Conservation (phyloP, 2,329 filamentous ascomycete genomes). For the Cladosporium sp. region DNA sequence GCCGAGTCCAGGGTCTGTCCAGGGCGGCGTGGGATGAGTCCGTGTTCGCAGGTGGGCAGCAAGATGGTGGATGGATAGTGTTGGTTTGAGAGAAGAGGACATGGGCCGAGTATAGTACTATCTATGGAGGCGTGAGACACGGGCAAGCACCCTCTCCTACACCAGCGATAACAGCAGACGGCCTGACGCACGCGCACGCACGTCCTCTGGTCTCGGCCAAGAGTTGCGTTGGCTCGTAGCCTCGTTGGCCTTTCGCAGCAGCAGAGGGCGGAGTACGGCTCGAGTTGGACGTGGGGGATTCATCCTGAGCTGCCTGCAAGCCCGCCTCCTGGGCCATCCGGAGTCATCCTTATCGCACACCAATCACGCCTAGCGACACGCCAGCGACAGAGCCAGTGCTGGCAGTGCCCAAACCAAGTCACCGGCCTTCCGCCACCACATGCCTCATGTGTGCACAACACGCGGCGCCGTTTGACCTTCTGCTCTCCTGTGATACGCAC, state of each 20-base stretch:
- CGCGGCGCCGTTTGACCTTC: neutral
- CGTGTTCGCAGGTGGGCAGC: constrained; percentile 4
- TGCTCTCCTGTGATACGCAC: neutral
- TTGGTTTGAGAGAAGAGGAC: neutral
- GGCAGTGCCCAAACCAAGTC: constrained; percentile 1
- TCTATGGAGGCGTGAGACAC: neutral
- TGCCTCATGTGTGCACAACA: neutral
- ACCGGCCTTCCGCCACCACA: constrained; percentile 2
- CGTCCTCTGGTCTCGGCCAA: neutral
- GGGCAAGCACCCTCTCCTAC: neutral
- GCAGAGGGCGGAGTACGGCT: neutral
- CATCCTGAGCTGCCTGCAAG: neutral
- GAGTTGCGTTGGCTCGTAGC: neutral
- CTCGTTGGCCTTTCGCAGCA: too few relatives aligned
- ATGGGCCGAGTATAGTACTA: neutral
- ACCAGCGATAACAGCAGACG: constrained; percentile 1
- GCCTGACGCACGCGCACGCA: constrained; percentile 5
- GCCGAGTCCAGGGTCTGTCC: constrained; percentile 9
- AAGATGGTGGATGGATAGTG: neutral
- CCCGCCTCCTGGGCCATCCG: neutral
- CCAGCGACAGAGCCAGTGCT: neutral
- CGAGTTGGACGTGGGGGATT: constrained; percentile 3
- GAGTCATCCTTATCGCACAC: constrained; percentile 2
- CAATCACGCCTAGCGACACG: neutral
- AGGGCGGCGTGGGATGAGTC: constrained; percentile 10